Evolutionary conservation across 2,329 filamentous ascomycete genomes (phyloP), one percentile per base, ranked within the genome.

Genomic region (Aspergillus aculeatus): DNA sequence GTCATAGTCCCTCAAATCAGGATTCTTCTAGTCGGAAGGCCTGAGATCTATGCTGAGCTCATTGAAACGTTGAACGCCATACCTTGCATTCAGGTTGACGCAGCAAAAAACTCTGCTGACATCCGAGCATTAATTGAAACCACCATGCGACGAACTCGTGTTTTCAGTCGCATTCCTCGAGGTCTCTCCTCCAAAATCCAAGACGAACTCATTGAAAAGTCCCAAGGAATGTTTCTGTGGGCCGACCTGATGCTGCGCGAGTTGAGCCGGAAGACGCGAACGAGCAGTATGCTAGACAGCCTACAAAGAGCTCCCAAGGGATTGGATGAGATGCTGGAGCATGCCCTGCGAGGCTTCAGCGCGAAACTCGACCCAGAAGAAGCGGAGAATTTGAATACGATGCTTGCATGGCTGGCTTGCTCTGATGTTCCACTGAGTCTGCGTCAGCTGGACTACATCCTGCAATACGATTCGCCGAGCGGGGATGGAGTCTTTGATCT

Each of bases 211-310:
- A 47, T 44, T 1, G 47, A 54, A 19, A 32, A 54, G 5, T 41
- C 52, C 4, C 52, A 54, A 19, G 52, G 52, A 1, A 54, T 54
- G 52, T 54, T 54, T 10, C 24, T 54, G 38, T 54, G 52, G 52
- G 41, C 47, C 1, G 38, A 54, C 12, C 16, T 54, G 24, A 54
- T 54, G 52, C n/a, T 41, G 3, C 52, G 47, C 19, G 52, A 54
- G 24, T 7, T 54, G 23, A 29, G 52, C 16, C 52, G 52, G 19
- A 26, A 47, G 11, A 54, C 44, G 12, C 16, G 52, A 21, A 26
- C 52, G 23, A 54, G 52, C 19, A 54, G 52, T 19, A 47, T 54
- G 3, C 29, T 41, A 26, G 24, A 47, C 4, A 47, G 26, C 38
- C 41, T 54, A 10, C 29, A 29, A 47, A 26, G 24, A 19, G 38